Percentiles rank a stretch among this genome's conserved stretches.
Conservation (phyloP, 2,329 filamentous ascomycete species). For the Epichloe typhina region DNA sequence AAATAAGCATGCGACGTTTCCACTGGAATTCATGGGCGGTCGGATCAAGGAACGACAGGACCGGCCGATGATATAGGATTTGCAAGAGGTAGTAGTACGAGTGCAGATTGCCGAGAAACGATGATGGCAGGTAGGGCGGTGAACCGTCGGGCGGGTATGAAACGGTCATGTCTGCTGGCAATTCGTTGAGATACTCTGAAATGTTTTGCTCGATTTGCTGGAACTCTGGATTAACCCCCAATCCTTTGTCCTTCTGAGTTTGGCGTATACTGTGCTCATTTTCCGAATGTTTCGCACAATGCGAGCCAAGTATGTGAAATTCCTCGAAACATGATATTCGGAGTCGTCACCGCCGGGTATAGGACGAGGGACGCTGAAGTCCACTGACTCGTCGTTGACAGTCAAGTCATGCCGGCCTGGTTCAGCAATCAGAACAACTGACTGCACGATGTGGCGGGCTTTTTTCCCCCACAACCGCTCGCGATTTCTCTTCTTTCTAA, state of each 20-base stretch:
- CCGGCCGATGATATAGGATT: slow-evolving; percentile 79
- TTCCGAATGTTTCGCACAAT: slow-evolving; percentile 65
- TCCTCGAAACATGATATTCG: slow-evolving; percentile 66
- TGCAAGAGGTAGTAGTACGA: slow-evolving; percentile 77
- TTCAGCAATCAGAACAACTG: slow-evolving; percentile 6
- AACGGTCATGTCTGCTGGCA: slow-evolving; percentile 68
- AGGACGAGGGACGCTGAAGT: slow-evolving; percentile 54
- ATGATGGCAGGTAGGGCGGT: slow-evolving; percentile 71
- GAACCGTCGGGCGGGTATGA: slow-evolving; percentile 66
- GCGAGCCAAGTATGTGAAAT: slow-evolving; percentile 70
- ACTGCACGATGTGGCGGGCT: background rate
- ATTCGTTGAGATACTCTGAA: slow-evolving; percentile 58
- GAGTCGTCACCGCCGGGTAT: slow-evolving; percentile 56
- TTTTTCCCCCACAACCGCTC: background rate
- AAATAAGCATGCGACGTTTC: slow-evolving; percentile 79
- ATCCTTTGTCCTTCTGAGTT: slow-evolving; percentile 63
- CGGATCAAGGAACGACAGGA: slow-evolving; percentile 66
- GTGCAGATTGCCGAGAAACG: slow-evolving; percentile 81
- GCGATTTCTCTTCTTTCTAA: background rate
- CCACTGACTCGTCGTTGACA: slow-evolving; percentile 62
- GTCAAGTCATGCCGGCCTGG: slow-evolving; percentile 68
- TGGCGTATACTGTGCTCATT: slow-evolving; percentile 63
- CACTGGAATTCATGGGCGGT: slow-evolving; percentile 58
- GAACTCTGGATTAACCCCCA: slow-evolving; percentile 83
- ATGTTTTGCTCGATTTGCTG: slow-evolving; percentile 68